Conservation (phyloP, 2,329 filamentous ascomycete genomes). For the Exophiala sp. region DNA sequence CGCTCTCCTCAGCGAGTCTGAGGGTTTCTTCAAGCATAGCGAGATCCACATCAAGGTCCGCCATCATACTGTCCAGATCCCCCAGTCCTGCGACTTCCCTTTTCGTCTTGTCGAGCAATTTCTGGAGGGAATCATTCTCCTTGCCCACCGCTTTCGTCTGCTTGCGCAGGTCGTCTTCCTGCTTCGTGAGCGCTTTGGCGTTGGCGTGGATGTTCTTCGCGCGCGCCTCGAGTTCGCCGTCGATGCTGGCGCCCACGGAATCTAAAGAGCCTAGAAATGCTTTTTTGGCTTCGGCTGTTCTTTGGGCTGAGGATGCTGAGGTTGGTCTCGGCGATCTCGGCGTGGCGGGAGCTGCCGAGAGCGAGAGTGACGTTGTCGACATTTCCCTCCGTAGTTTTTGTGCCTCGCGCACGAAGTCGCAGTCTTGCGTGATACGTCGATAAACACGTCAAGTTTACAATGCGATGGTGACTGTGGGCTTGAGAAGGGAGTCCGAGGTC, state of each 20-base stretch:
- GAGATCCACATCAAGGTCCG: constrained; percentile 20
- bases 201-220: constrained; percentile 57
- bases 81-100: constrained; percentile 35
- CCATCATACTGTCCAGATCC: constrained; percentile 18
- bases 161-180: constrained; percentile 53
- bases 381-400: background rate
- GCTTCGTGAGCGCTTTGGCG: constrained; percentile 50
- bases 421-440: background rate
- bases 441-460: too few relatives aligned
- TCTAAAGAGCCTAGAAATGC: constrained; percentile 45
- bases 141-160: constrained; percentile 49
- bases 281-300: constrained; percentile 41
- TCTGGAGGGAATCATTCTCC: constrained; percentile 54
- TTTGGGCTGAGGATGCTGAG: constrained; percentile 29
- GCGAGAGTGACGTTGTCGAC: constrained; percentile 14
- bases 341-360: constrained; percentile 10
- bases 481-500: too few relatives aligned
- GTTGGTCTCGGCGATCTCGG: constrained; percentile 1
- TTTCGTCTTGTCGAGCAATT: constrained; percentile 52
- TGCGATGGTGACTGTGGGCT: too few relatives aligned
- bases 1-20: constrained; percentile 34
- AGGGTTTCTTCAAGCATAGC: constrained; percentile 43
- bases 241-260: constrained; percentile 47
- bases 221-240: constrained; percentile 52
- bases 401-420: background rate